A percentile compares a stretch with the other conserved stretches of the same genome.
Conservation (phyloP, 768 basidiomycete genomes). For the Tulasnella sp. region DNA sequence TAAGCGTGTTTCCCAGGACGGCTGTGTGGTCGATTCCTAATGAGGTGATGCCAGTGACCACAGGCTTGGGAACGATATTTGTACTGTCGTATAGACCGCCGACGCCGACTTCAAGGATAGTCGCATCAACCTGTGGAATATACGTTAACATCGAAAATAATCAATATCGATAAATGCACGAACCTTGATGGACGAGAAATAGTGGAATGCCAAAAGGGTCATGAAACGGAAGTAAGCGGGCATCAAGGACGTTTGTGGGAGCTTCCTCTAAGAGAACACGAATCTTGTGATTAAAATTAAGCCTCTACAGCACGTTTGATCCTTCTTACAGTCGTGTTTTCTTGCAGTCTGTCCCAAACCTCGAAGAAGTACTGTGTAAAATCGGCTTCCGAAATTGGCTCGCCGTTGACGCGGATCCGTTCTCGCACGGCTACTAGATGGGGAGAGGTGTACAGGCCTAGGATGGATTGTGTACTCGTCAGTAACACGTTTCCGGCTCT, state of each 20-base stretch:
- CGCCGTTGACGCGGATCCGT: constrained; percentile 88
- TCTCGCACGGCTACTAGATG: constrained; percentile 95
- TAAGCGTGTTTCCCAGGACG: constrained; percentile 81
- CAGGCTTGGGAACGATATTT: constrained; percentile 85
- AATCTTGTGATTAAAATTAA: constrained; percentile 20
- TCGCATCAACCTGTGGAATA: constrained; percentile 65
- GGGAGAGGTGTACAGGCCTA: constrained; percentile 94
- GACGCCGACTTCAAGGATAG: constrained; percentile 93
- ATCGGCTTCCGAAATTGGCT: constrained; percentile 78
- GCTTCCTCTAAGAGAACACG: constrained; percentile 43
- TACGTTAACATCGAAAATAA: not conserved
- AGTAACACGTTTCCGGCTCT: not conserved
- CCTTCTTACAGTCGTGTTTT: constrained; percentile 55
- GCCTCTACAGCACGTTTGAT: not conserved
- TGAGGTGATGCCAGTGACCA: constrained; percentile 86
- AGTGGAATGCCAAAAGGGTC: constrained; percentile 87
- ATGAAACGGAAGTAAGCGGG: constrained; percentile 93
- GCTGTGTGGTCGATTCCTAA: constrained; percentile 89
- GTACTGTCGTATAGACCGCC: constrained; percentile 94
- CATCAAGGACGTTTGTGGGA: constrained; percentile 58
- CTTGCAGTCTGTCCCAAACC: constrained; percentile 81
- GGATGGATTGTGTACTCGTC: not conserved
- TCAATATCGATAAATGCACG: not conserved
- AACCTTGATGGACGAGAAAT: constrained; percentile 72
- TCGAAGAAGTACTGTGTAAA: constrained; percentile 94